A percentile compares a stretch with the other conserved stretches of the same genome.
These are phyloP conservation scores for Cladochytrium replicatum DNA, from an alignment of 192 early-diverging fungal genomes.

Conservation along the genomic window DNA sequence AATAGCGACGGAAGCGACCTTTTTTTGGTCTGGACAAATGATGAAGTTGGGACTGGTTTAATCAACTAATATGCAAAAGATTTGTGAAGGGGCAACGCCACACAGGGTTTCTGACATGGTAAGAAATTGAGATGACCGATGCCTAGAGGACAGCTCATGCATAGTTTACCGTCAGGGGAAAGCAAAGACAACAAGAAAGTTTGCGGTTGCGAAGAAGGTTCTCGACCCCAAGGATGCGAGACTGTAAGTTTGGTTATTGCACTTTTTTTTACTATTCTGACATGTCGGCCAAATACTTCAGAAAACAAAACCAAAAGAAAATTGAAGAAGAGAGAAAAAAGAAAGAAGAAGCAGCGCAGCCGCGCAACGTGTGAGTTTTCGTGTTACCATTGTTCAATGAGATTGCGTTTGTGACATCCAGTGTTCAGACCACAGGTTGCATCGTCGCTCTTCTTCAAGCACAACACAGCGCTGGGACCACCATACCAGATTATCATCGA, in stretches of 20 bases:
- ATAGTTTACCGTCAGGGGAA: conserved; percentile 60
- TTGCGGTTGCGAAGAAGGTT: conserved; percentile 88
- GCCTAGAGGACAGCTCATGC: no score
- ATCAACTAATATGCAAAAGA: no score
- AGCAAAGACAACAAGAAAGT: conserved; percentile 86
- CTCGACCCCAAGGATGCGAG: conserved; percentile 84
- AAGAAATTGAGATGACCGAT: no score
- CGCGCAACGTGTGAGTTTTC: conserved; percentile 62
- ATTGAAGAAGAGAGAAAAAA: conserved; percentile 58
- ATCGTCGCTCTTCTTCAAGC: conserved; percentile 93
- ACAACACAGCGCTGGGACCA: conserved; percentile 89
- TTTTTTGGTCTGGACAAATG: no score
- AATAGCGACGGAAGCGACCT: no score
- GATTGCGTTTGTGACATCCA: not conserved
- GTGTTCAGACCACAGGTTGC: conserved; percentile 67
- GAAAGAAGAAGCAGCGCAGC: conserved; percentile 57
- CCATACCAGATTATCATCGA: conserved; percentile 95
- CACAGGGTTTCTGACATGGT: no score
- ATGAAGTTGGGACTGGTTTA: no score
- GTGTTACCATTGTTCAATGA: not conserved
- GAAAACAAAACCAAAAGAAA: conserved; percentile 42
- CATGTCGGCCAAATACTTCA: conserved; percentile 2
- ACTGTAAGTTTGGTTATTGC: conserved; percentile 46
- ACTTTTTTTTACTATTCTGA: not conserved
- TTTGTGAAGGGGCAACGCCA: no score